Evolutionary conservation across 2,329 filamentous ascomycete genomes (phyloP).

Genomic region (Monilinia aucupariae): DNA sequence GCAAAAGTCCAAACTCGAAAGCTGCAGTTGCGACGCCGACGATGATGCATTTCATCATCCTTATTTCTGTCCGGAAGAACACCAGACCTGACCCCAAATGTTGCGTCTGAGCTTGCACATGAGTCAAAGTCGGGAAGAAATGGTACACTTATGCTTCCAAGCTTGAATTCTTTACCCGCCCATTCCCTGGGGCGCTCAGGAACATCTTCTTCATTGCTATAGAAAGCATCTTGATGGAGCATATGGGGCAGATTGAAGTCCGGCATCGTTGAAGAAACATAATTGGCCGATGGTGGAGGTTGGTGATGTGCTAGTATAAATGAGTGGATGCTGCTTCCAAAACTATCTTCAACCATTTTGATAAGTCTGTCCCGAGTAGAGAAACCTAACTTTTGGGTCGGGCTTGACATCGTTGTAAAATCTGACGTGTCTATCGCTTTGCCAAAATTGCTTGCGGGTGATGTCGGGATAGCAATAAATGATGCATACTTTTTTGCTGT

Average conservation of each 20-base stretch:
- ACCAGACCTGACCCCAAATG: constrained; percentile 48
- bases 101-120: constrained; percentile 50
- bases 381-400: neutral
- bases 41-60: constrained; percentile 47
- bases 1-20: constrained; percentile 73
- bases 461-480: neutral
- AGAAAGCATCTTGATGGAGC: constrained; percentile 81
- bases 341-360: neutral
- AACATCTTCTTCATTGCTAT: constrained; percentile 78
- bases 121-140: constrained; percentile 76
- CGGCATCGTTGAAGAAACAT: constrained; percentile 52
- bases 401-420: neutral
- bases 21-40: constrained; percentile 52
- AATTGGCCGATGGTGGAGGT: constrained; percentile 40
- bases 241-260: constrained; percentile 56
- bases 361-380: neutral
- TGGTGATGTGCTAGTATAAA: constrained; percentile 1
- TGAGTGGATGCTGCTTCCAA: neutral
- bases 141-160: constrained; percentile 69
- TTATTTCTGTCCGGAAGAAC: constrained; percentile 45
- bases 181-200: constrained; percentile 74
- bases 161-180: constrained; percentile 76
- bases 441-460: neutral
- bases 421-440: neutral
- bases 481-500: neutral